Percentiles rank a stretch among this genome's conserved stretches.
These are phyloP conservation scores for Hypholoma fasciculare DNA, from an alignment of 768 basidiomycete species.

Conservation along the genomic window DNA sequence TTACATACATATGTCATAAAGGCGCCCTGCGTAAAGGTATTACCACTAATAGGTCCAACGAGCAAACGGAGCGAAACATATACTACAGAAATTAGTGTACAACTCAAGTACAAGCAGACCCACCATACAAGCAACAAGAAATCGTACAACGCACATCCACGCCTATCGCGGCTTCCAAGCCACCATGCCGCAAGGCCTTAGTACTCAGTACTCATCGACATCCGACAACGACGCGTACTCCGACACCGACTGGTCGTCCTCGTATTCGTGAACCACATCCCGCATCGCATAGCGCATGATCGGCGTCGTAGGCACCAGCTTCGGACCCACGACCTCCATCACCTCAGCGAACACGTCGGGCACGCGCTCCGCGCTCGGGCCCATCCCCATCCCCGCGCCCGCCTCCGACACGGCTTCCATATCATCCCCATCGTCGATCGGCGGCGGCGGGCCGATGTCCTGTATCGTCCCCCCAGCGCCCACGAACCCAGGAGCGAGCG, in stretches of 20 bases:
- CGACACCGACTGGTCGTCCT: slow-evolving; percentile 71
- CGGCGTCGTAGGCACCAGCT: slow-evolving; percentile 73
- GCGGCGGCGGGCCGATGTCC: slow-evolving; percentile 28
- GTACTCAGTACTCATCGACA: slow-evolving; percentile 63
- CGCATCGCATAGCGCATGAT: slow-evolving; percentile 86
- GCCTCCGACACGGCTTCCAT: slow-evolving; percentile 46
- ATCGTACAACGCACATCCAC: background rate
- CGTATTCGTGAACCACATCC: slow-evolving; percentile 81
- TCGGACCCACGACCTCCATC: slow-evolving; percentile 69
- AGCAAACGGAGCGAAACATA: too few species aligned
- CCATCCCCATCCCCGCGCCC: slow-evolving; percentile 27
- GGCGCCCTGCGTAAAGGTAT: too few species aligned
- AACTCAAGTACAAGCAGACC: too few species aligned
- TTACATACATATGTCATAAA: background rate
- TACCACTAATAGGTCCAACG: background rate
- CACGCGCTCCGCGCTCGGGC: slow-evolving; percentile 28
- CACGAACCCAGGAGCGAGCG: background rate
- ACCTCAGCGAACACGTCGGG: slow-evolving; percentile 43
- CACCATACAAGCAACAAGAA: background rate
- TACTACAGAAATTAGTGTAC: too few species aligned
- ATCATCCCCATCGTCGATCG: slow-evolving; percentile 42
- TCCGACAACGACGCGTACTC: slow-evolving; percentile 82
- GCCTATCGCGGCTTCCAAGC: background rate
- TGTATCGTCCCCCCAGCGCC: slow-evolving; percentile 5
- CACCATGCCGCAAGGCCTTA: background rate